These are phyloP conservation scores for Tetragonia tetragonoides DNA, from an alignment of 148 eudicot genomes.

Conservation along the genomic window DNA sequence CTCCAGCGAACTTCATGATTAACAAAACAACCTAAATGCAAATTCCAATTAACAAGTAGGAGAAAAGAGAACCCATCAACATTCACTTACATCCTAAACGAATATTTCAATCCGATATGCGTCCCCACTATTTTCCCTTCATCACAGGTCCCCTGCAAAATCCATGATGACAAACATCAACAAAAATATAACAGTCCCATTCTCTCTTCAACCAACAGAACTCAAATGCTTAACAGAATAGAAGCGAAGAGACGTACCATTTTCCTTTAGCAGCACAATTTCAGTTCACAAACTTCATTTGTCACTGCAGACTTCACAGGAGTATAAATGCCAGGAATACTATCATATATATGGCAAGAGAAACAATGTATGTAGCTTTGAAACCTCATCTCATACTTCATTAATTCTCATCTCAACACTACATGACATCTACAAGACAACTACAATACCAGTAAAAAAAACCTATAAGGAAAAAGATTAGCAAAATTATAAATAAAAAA, in stretches of 20 bases:
- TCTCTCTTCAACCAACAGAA: background rate
- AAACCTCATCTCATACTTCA: constrained; percentile 18
- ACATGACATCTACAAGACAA: background rate
- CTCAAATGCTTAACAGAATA: background rate
- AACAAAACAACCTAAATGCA: background rate
- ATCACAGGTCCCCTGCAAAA: background rate
- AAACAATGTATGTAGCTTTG: constrained; percentile 4
- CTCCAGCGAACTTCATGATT: background rate
- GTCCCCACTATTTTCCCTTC: background rate
- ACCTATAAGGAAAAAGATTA: background rate
- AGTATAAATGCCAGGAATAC: no score
- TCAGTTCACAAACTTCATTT: background rate
- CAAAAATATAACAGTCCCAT: background rate
- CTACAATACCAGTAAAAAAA: background rate
- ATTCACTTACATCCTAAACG: constrained; percentile 15
- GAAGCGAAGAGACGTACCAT: background rate
- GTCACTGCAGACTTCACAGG: no score
- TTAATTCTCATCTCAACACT: constrained; percentile 14
- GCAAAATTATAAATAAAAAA: background rate
- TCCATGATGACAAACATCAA: background rate
- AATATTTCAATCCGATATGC: background rate
- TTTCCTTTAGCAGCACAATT: background rate
- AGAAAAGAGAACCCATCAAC: background rate
- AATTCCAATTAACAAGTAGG: no score
- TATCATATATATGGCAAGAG: no score